A percentile compares a stretch with the other conserved stretches of the same genome.
Evolutionary conservation across 2,329 filamentous ascomycete species (phyloP).

Genomic region (Fusarium veterinarium): DNA sequence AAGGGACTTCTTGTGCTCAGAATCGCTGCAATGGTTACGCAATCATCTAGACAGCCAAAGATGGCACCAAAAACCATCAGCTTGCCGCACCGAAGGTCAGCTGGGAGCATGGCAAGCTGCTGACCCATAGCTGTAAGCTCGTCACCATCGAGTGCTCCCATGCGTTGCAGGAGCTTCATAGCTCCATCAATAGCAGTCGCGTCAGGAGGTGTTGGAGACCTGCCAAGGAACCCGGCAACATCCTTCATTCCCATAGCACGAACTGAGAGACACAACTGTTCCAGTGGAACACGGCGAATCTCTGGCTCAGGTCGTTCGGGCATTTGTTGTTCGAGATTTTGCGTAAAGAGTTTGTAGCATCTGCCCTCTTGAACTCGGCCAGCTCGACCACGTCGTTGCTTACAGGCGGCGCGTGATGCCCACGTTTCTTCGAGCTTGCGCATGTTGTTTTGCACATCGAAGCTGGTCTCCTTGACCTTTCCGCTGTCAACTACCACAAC

Average conservation of each 20-base stretch:
- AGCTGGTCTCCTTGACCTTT: constrained; percentile 95
- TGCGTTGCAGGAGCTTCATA: constrained; percentile 79
- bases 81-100: constrained; percentile 92
- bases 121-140: constrained; percentile 90
- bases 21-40: constrained; percentile 89
- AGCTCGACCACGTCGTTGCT: constrained; percentile 91
- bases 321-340: constrained; percentile 88
- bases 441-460: constrained; percentile 92
- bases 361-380: constrained; percentile 90
- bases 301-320: constrained; percentile 89
- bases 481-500: constrained; percentile 96
- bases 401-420: constrained; percentile 93
- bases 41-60: constrained; percentile 91
- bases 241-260: constrained; percentile 93
- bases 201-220: constrained; percentile 90
- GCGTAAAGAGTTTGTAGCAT: constrained; percentile 96
- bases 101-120: constrained; percentile 94
- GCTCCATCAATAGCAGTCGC: constrained; percentile 88
- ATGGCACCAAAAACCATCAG: constrained; percentile 95
- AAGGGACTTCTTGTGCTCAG: constrained; percentile 92
- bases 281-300: constrained; percentile 90
- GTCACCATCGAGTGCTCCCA: constrained; percentile 88
- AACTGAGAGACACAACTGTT: constrained; percentile 94
- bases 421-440: constrained; percentile 93
- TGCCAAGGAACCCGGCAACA: constrained; percentile 82